Percentiles rank a stretch among this genome's conserved stretches.
Conservation (phyloP, 2,329 filamentous ascomycete species). For the Septoria linicola region DNA sequence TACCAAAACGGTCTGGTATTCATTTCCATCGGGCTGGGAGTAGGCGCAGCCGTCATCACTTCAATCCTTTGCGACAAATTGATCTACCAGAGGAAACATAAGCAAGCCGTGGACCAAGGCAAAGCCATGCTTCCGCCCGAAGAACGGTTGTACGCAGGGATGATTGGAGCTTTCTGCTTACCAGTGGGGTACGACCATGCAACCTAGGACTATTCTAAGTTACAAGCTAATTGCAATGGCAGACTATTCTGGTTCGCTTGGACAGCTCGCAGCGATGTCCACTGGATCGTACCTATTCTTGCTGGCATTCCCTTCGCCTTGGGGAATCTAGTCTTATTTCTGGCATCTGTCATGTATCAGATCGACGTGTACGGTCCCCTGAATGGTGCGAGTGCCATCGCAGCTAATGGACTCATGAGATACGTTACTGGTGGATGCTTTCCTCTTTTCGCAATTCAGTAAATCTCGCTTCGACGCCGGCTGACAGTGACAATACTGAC, state of each 20-base stretch:
- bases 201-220: neutral
- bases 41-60: constrained; percentile 55
- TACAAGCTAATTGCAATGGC: constrained; percentile 7
- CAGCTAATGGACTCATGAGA: constrained; percentile 55
- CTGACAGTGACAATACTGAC: neutral
- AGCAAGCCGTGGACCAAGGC: constrained; percentile 33
- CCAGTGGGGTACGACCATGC: constrained; percentile 31
- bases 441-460: constrained; percentile 19
- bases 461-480: neutral
- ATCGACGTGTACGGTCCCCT: constrained; percentile 55
- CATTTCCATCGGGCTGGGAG: constrained; percentile 67
- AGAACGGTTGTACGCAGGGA: constrained; percentile 38
- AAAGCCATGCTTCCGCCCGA: constrained; percentile 34
- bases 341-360: constrained; percentile 45
- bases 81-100: constrained; percentile 40
- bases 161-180: constrained; percentile 39
- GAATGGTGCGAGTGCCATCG: constrained; percentile 58
- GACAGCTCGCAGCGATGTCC: constrained; percentile 38
- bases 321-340: constrained; percentile 38
- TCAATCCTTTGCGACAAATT: constrained; percentile 39
- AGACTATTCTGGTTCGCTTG: constrained; percentile 44
- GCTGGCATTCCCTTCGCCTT: constrained; percentile 37
- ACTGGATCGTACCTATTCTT: constrained; percentile 42
- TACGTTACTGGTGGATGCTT: constrained; percentile 22
- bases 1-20: constrained; percentile 79